phyloP scores from a whole-genome alignment of 208 protist species.

The Acanthamoeba divionensis region DNA sequence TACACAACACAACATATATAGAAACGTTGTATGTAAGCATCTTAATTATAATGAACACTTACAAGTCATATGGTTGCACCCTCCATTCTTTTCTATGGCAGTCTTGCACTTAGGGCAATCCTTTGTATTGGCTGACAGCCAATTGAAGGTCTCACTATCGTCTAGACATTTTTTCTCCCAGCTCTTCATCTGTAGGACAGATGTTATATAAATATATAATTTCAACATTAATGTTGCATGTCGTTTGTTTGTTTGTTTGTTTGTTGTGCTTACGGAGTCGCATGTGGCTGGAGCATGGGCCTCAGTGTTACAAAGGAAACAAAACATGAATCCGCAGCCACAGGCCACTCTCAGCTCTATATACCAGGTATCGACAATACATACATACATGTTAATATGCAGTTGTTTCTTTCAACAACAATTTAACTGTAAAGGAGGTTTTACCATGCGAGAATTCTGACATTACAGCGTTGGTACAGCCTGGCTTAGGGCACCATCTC shows the following conservation, averaged over 20 bases:
- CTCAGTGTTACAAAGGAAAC: conserved; percentile 9
- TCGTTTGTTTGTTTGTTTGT: too few species aligned
- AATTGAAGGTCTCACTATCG: conserved; percentile 19
- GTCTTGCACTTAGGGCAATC: conserved; percentile 67
- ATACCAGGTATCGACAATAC: too few species aligned
- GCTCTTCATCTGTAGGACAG: not conserved
- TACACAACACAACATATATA: too few species aligned
- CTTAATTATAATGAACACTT: too few species aligned
- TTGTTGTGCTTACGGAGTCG: not conserved
- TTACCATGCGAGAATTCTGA: conserved; percentile 4
- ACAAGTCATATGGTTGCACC: not conserved
- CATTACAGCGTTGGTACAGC: not conserved
- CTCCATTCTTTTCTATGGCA: conserved; percentile 70
- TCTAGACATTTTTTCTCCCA: conserved; percentile 33
- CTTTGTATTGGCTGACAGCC: conserved; percentile 54
- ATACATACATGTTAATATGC: not conserved
- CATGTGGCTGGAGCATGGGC: conserved; percentile 13
- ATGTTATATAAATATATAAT: not conserved
- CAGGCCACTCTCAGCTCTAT: conserved; percentile 22
- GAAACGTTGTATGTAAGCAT: too few species aligned
- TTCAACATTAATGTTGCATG: too few species aligned
- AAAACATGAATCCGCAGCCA: conserved; percentile 4
- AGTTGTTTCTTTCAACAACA: too few species aligned
- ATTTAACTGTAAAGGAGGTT: not conserved
- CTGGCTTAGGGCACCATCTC: not conserved